Evolutionary conservation across 352 stramenopile species (phyloP).

Genomic region (Phytophthora pluvialis): DNA sequence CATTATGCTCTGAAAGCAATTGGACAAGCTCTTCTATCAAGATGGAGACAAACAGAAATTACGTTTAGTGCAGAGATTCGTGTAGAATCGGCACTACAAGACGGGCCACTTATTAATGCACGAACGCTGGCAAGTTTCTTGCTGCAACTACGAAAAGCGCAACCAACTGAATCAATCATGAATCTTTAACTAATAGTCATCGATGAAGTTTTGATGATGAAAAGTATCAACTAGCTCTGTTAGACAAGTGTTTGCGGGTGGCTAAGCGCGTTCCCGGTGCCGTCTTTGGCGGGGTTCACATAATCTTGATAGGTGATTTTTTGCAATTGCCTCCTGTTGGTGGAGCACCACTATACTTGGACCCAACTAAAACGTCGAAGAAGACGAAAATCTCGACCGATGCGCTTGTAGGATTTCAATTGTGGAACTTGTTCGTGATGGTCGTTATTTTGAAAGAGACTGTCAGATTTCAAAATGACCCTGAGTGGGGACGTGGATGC

Average conservation of each 20-base stretch:
- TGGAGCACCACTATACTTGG: background rate
- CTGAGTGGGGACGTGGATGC: constrained; percentile 8
- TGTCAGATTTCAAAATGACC: background rate
- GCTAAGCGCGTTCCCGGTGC: background rate
- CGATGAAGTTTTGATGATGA: background rate
- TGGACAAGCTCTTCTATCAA: background rate
- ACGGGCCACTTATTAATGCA: background rate
- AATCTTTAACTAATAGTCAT: no score
- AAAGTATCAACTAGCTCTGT: background rate
- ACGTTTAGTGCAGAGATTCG: background rate
- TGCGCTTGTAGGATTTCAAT: background rate
- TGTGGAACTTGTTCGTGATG: background rate
- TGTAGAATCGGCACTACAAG: background rate
- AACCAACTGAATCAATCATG: no score
- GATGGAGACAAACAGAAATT: background rate
- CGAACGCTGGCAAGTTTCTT: no score
- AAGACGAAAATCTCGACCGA: background rate
- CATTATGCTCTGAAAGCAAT: background rate
- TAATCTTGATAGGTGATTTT: background rate
- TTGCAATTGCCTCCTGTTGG: background rate
- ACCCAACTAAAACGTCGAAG: background rate
- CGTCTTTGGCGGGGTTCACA: background rate
- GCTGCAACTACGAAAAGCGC: no score
- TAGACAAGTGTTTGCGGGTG: background rate
- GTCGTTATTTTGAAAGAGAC: background rate